phyloP scores from a whole-genome alignment of 495 filamentous ascomycete genomes.

The Aspergillus nanangensis region DNA sequence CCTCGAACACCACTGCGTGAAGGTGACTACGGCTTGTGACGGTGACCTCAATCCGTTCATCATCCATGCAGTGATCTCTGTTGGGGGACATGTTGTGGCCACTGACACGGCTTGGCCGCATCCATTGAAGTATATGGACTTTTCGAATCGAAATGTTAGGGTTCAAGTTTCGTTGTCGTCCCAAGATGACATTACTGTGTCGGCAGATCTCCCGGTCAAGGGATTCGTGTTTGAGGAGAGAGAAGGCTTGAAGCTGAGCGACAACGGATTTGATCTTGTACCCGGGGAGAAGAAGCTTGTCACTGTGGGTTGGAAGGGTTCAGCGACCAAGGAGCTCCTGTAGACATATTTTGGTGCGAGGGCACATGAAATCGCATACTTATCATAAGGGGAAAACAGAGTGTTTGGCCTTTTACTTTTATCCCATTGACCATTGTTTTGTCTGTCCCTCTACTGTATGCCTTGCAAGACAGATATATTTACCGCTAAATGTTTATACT shows the following conservation, averaged over 20 bases:
- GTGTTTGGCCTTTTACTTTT: too few species aligned
- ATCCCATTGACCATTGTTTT: too few species aligned
- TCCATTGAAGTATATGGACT: slow-evolving; percentile 7
- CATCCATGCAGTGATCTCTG: slow-evolving; percentile 1
- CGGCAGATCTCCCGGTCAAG: slow-evolving; percentile 3
- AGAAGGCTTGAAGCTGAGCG: slow-evolving; percentile 2
- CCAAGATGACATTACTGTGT: slow-evolving; percentile 1
- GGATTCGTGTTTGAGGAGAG: slow-evolving; percentile 10
- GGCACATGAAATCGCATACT: too few species aligned
- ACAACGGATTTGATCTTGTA: slow-evolving; percentile 10
- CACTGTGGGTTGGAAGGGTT: background rate
- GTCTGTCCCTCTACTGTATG: too few species aligned
- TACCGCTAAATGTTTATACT: too few species aligned
- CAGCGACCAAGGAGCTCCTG: background rate
- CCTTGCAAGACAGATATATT: too few species aligned
- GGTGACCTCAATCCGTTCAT: background rate
- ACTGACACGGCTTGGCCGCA: slow-evolving; percentile 10
- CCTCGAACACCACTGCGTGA: background rate
- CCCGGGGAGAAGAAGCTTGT: slow-evolving; percentile 6
- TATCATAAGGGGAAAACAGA: too few species aligned
- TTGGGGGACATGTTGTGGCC: background rate
- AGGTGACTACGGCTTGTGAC: background rate
- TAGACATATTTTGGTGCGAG: slow-evolving; percentile 5
- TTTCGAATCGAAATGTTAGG: slow-evolving; percentile 2
- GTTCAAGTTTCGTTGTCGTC: background rate